Evolutionary conservation across 2,329 filamentous ascomycete genomes (phyloP), one percentile per base, ranked within the genome.

Genomic region (Trichoderma sp.): DNA sequence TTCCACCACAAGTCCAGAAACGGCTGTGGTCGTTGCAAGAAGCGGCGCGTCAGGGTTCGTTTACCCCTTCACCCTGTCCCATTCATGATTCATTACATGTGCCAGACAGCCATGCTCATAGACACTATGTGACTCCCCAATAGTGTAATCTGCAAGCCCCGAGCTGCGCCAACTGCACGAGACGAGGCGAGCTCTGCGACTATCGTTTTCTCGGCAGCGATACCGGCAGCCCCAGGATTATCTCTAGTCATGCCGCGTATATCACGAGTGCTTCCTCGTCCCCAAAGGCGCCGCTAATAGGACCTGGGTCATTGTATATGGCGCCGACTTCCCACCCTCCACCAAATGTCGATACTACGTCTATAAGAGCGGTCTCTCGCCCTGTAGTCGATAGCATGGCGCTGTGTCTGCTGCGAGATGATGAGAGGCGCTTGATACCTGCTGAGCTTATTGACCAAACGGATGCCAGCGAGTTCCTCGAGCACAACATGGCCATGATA

Each of bases 91-190:
- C n/a, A 21, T 24, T 15, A 14, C 12, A 39, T 5, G 7, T 34
- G 9, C 2, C 30, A 10, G 10, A 39, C 39, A 30, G n/a, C n/a
- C 24, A 14, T 34, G 58, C 58, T 62, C 39, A 62, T 52, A 34
- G 7, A 12, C 34, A 10, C 9, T 24, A 9, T 14, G n/a, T 28
- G 24, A 44, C 21, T 24, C 21, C 9, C 7, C n/a, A 3, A 30
- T 52, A 62, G 58, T 62, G 58, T 54, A 62, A 62, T 34, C 26
- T 62, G 12, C 58, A 62, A 44, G 58, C 58, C n/a, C 58, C 58
- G 28, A 62, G 58, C 14, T 62, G 58, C 44, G 39, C 47, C 58
- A 62, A 62, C 48, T 62, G 58, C 2, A 62, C 58, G 7, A 62
- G 58, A 48, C 39, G 58, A 34, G 58, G 58, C 48, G 58, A 62